phyloP scores from a whole-genome alignment of 768 basidiomycete species.

The Russula sp. region DNA sequence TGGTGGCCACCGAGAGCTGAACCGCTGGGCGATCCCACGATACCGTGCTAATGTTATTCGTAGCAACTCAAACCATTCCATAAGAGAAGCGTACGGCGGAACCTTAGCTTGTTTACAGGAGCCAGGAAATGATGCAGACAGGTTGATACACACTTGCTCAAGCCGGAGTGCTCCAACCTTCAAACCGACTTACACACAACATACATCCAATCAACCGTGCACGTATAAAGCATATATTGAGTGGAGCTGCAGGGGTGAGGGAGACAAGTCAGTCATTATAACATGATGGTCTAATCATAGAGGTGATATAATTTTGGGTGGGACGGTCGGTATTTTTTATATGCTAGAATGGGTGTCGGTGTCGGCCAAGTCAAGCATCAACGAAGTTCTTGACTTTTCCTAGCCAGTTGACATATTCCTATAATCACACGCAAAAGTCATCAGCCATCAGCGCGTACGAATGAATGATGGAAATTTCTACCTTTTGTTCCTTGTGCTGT shows the following conservation, averaged over 20 bases:
- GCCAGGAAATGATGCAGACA: not conserved
- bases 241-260: not conserved
- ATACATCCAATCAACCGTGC: not conserved
- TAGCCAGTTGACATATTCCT: conserved; percentile 95
- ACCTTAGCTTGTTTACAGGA: not conserved
- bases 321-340: not conserved
- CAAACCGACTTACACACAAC: not conserved
- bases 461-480: conserved; percentile 37
- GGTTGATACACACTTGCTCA: not conserved
- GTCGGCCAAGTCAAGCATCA: conserved; percentile 50
- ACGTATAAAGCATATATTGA: conserved; percentile 12
- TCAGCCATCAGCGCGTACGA: conserved; percentile 10
- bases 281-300: conserved; percentile 17
- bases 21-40: too few species aligned
- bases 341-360: not conserved
- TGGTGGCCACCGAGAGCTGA: too few species aligned
- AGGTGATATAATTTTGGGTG: conserved; percentile 15
- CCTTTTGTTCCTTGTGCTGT: conserved; percentile 91
- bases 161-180: not conserved
- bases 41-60: too few species aligned
- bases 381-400: conserved; percentile 78
- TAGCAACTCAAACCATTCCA: too few species aligned
- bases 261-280: conserved; percentile 14
- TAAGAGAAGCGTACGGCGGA: too few species aligned
- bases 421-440: conserved; percentile 13